Conservation (phyloP, 257 asterid species). For the Lantana camara region DNA sequence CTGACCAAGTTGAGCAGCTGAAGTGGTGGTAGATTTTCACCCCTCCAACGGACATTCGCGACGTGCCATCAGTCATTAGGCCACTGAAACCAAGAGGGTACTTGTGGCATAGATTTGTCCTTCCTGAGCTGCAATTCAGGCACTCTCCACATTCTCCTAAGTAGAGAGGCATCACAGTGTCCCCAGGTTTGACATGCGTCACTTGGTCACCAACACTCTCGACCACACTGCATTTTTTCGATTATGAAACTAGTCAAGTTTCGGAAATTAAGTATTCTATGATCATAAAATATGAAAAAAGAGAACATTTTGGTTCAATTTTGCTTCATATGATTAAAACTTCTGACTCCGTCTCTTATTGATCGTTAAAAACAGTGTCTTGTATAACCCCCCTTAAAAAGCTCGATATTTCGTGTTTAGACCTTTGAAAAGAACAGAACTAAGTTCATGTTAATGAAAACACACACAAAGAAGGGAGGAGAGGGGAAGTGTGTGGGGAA, state of each 20-base stretch:
- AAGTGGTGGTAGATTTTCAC: constrained; percentile 53
- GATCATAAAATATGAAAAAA: background rate
- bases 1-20: constrained; percentile 84
- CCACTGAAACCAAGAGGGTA: constrained; percentile 51
- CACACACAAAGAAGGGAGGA: too few relatives aligned
- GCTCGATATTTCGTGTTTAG: too few relatives aligned
- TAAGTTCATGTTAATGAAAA: too few relatives aligned
- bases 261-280: too few relatives aligned
- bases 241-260: too few relatives aligned
- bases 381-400: too few relatives aligned
- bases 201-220: constrained; percentile 70
- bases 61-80: constrained; percentile 60
- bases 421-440: too few relatives aligned
- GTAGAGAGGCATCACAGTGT: constrained; percentile 64
- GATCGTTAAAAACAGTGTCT: too few relatives aligned
- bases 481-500: too few relatives aligned
- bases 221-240: constrained; percentile 40
- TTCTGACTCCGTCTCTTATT: too few relatives aligned
- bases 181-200: constrained; percentile 52
- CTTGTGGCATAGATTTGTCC: constrained; percentile 53
- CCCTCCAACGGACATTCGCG: constrained; percentile 64
- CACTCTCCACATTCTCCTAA: constrained; percentile 75
- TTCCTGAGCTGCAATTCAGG: constrained; percentile 56
- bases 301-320: background rate
- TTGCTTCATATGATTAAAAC: too few relatives aligned